Conservation (phyloP, 2,329 filamentous ascomycete species). For the Aspergillus quadricinctus region DNA sequence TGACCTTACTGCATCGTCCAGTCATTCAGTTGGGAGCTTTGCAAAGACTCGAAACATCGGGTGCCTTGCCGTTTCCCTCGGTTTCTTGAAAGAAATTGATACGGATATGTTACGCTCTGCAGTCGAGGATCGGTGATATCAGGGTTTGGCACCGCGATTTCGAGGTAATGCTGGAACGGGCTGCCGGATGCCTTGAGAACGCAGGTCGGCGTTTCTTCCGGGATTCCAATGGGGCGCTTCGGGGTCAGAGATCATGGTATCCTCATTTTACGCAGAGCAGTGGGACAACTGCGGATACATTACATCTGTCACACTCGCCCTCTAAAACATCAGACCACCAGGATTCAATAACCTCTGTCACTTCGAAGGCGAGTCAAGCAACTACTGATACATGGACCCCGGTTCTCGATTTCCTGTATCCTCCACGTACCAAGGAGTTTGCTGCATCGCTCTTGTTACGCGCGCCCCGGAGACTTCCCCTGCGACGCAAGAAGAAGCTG, state of each 20-base stretch:
- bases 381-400: conserved; percentile 18
- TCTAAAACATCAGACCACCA: conserved; percentile 19
- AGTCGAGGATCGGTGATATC: conserved; percentile 20
- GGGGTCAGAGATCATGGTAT: conserved; percentile 32
- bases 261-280: conserved; percentile 34
- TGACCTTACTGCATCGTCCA: conserved; percentile 7
- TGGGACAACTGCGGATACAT: conserved; percentile 24
- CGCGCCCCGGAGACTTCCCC: conserved; percentile 17
- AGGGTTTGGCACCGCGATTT: conserved; percentile 24
- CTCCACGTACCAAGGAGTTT: conserved; percentile 25
- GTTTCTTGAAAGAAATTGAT: conserved; percentile 1
- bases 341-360: conserved; percentile 11
- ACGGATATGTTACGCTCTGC: conserved; percentile 26
- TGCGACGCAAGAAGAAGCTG: conserved; percentile 25
- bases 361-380: conserved; percentile 7
- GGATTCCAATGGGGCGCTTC: conserved; percentile 36
- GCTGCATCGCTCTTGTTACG: conserved; percentile 20
- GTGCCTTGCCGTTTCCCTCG: conserved; percentile 1
- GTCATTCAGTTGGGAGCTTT: conserved; percentile 3
- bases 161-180: conserved; percentile 50
- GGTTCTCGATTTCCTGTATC: conserved; percentile 40
- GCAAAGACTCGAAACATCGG: background rate
- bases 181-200: conserved; percentile 47
- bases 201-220: conserved; percentile 45
- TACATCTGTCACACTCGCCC: conserved; percentile 32